Evolutionary conservation across 129 eudicot genomes (phyloP).

Genomic region (Arctium minus): DNA sequence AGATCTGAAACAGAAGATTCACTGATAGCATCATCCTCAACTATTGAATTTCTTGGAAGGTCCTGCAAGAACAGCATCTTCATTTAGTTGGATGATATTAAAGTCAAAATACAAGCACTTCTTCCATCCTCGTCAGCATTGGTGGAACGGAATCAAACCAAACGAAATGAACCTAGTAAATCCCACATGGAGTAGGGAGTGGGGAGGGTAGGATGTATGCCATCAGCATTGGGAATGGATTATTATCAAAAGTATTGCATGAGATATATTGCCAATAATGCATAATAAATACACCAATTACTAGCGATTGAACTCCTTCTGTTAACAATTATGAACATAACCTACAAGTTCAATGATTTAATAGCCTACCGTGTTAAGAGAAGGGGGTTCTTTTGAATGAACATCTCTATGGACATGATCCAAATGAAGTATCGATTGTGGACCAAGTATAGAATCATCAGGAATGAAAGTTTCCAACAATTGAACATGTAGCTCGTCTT

Average conservation of each 20-base stretch:
- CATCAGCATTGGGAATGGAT: too few relatives aligned
- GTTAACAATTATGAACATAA: not conserved
- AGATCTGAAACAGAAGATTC: slow-evolving; percentile 66
- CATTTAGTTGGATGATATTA: not conserved
- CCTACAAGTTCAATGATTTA: not conserved
- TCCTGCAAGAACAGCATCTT: slow-evolving; percentile 50
- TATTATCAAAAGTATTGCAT: too few relatives aligned
- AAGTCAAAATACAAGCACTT: not conserved
- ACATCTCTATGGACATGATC: slow-evolving; percentile 46
- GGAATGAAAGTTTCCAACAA: slow-evolving; percentile 67
- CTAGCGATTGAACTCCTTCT: not conserved
- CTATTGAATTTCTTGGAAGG: slow-evolving; percentile 51
- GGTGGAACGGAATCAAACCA: too few relatives aligned
- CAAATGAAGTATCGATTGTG: slow-evolving; percentile 50
- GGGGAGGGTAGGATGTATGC: too few relatives aligned
- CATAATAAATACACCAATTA: too few relatives aligned
- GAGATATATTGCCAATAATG: not conserved
- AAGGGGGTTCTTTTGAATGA: slow-evolving; percentile 63
- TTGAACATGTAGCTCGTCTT: slow-evolving; percentile 55
- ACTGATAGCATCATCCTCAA: slow-evolving; percentile 73
- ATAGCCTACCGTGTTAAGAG: slow-evolving; percentile 59
- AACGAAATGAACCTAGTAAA: too few relatives aligned
- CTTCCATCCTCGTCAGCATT: not conserved
- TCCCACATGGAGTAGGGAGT: too few relatives aligned
- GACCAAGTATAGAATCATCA: slow-evolving; percentile 56